These are phyloP conservation scores for Pyrenophora tritici-repentis DNA, from an alignment of 2,329 filamentous ascomycete species.

Conservation along the genomic window DNA sequence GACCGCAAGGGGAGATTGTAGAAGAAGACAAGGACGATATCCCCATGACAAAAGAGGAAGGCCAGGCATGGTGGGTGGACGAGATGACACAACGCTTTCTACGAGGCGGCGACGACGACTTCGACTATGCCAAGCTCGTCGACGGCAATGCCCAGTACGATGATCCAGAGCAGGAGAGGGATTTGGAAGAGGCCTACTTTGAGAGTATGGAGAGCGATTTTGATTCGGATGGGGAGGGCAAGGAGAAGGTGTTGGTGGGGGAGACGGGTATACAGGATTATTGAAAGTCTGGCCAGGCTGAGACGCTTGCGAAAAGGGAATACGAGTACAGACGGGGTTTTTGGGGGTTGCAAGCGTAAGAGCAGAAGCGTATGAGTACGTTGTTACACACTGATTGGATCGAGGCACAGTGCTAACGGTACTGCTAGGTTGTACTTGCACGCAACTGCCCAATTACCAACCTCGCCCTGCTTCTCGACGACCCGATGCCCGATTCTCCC, in stretches of 20 bases:
- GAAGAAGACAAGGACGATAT: constrained; percentile 63
- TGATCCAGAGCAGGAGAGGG: constrained; percentile 64
- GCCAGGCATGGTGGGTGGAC: constrained; percentile 68
- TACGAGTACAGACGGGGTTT: too few relatives aligned
- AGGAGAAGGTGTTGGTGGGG: constrained; percentile 46
- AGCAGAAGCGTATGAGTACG: too few relatives aligned
- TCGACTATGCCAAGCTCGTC: constrained; percentile 70
- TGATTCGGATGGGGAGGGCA: constrained; percentile 55
- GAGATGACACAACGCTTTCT: constrained; percentile 78
- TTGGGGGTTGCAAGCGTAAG: too few relatives aligned
- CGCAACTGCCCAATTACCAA: too few relatives aligned
- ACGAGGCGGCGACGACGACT: constrained; percentile 74
- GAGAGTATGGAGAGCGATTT: constrained; percentile 76
- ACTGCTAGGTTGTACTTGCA: too few relatives aligned
- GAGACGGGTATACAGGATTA: constrained; percentile 58
- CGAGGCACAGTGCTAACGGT: too few relatives aligned
- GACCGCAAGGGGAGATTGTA: constrained; percentile 60
- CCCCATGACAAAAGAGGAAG: constrained; percentile 67
- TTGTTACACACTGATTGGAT: too few relatives aligned
- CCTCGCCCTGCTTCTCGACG: too few relatives aligned
- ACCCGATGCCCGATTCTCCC: too few relatives aligned
- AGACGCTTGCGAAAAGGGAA: too few relatives aligned
- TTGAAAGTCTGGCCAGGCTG: constrained; percentile 20
- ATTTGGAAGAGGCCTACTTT: constrained; percentile 76
- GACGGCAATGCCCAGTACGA: constrained; percentile 77